Evolutionary conservation across 2,329 filamentous ascomycete genomes (phyloP), one percentile per base, ranked within the genome.

Genomic region (Beauveria medogensis): DNA sequence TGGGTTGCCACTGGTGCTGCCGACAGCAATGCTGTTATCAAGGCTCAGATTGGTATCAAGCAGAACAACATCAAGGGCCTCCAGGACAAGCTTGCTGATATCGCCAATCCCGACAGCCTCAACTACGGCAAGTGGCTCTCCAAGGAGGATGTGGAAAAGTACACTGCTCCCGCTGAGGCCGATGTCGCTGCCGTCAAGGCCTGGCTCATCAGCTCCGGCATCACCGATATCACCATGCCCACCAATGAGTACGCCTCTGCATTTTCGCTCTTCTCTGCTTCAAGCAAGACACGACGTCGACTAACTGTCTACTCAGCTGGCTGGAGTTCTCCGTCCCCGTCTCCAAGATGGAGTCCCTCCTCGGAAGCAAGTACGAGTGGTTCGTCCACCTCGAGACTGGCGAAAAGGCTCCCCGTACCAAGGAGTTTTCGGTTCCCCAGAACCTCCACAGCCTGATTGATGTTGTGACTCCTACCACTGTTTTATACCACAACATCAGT

Each of bases 61-160:
- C 57, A 63, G 40, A 53, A 48, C 56, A 70, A 70, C 60, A 66
- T 69, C 22, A 62, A 67, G 22, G 62, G 63, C 43, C 66, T 70
- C 18, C 65, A 69, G 46, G 51, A 64, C n/a, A 64, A 62, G 59
- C 68, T 70, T 26, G 59, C 61, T 14, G 63, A 65, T 9, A 64
- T 70, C 7, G 67, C 69, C 18, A 64, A 68, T 37, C 69, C 69
- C 5, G 58, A 59, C 48, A 69, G 68, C 60, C 57, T 64, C 26
- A 65, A 66, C 54, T 70, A 70, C 58, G 69, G 68, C 26, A 64
- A 66, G 30, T 69, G 69, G 59, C 62, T 70, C 22, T 64, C 63
- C 34, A 61, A 59, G 40, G 60, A 65, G 10, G 65, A 69, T 47
- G 63, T 70, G 28, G 65, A 67, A 47, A 62, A 66, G 28, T 63